Conservation (phyloP, 345 rosid species). For the Combretum micranthum region DNA sequence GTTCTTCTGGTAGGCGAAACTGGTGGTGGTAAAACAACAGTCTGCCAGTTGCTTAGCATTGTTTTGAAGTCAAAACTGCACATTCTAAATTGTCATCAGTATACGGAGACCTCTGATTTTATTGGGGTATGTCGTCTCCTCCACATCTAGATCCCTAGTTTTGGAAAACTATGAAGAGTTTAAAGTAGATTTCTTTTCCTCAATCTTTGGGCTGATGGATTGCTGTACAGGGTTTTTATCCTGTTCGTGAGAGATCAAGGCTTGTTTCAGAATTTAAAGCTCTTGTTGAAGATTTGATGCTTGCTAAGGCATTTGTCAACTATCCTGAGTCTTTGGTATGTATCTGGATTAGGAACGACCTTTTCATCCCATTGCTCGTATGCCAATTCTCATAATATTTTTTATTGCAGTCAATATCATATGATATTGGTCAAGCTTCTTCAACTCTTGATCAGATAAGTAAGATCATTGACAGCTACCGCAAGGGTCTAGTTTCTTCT, state of each 20-base stretch:
- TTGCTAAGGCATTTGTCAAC: constrained; percentile 34
- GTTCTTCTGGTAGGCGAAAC: constrained; percentile 99
- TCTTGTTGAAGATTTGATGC: constrained; percentile 50
- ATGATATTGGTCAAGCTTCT: constrained; percentile 60
- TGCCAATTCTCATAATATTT: constrained; percentile 10
- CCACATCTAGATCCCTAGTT: constrained; percentile 84
- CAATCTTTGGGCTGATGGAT: constrained; percentile 1
- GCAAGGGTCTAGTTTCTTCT: constrained; percentile 29
- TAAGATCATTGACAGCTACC: constrained; percentile 28
- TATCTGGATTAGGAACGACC: neutral
- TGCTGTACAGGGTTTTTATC: constrained; percentile 27
- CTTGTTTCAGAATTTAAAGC: constrained; percentile 43
- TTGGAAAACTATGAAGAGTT: constrained; percentile 19
- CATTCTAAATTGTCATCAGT: too few species aligned
- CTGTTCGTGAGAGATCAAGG: constrained; percentile 9
- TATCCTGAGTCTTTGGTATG: constrained; percentile 34
- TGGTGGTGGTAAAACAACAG: constrained; percentile 97
- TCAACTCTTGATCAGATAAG: constrained; percentile 41
- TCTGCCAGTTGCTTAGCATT: constrained; percentile 30
- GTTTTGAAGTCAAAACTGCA: too few species aligned
- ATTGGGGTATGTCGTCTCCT: too few species aligned
- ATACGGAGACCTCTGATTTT: too few species aligned
- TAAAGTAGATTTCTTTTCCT: neutral
- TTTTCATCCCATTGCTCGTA: neutral
- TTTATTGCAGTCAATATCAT: constrained; percentile 45